Evolutionary conservation across 768 basidiomycete genomes (phyloP), one percentile per base, ranked within the genome.

Genomic region (Trichaptum fuscoviolaceum): DNA sequence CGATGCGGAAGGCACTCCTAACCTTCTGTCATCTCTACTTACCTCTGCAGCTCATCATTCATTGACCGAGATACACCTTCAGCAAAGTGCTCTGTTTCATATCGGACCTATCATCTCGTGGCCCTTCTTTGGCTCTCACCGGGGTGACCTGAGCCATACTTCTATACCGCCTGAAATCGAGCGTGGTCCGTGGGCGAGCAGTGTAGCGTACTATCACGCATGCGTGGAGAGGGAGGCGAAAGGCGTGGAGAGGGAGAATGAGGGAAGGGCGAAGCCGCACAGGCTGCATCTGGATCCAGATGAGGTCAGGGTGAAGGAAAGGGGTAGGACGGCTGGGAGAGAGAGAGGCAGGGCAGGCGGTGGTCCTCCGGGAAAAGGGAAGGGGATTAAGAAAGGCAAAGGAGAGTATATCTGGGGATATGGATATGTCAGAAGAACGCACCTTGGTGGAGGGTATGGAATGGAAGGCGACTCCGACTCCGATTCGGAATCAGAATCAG

Each of bases 101-200:
- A 81, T 93, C 58, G 92, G 92, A 3, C 89, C 90, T 8, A 94
- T 95, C 71, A 85, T 94, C 63, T 93, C 92, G 2, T 95, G 93
- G 92, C 90, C 92, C 0, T 95, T 94, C 81, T 95, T 95, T 73
- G 92, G 92, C 60, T 89, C 91, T 4, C 87, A 89, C 69, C 83
- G 93, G 57, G 92, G 92, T 35, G 88, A 91, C 66, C 82, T 92
- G 25, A 69, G 75, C 2, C 89, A 90, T 69, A 87, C 87, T 2
- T 61, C 77, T 80, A 24, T 52, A 15, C 42, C 42, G 42, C 42
- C 42, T 52, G 90, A 92, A 69, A 81, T 94, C 36, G 81, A 92
- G 71, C 87, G 92, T n/a, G 92, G 92, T 1, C 93, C 92, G 0
- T 94, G 91, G 90, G 66, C 81, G 2, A 81, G 82, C 5, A 83